A percentile compares a stretch with the other conserved stretches of the same genome.
Evolutionary conservation across 2,329 filamentous ascomycete species (phyloP).

Genomic region (Trichocomaceae sp.): DNA sequence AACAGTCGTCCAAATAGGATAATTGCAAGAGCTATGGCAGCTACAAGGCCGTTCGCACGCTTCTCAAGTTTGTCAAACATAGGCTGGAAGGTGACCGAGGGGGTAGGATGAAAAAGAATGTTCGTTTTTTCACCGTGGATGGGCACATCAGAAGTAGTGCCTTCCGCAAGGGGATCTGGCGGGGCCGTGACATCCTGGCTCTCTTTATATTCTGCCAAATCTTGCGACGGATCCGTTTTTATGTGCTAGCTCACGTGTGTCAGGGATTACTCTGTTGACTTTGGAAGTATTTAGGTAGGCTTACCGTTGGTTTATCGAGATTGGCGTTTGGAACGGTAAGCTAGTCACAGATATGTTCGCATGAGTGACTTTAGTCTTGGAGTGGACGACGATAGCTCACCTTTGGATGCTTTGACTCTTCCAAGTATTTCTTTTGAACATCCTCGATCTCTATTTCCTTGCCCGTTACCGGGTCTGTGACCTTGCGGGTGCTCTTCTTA

Average conservation of each 20-base stretch:
- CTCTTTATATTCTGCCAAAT: constrained; percentile 70
- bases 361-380: not conserved
- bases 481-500: constrained; percentile 48
- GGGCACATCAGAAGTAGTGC: constrained; percentile 85
- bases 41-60: constrained; percentile 63
- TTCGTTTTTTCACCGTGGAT: constrained; percentile 97
- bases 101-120: constrained; percentile 90
- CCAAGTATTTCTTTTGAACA: constrained; percentile 62
- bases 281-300: constrained; percentile 18
- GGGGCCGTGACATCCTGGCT: constrained; percentile 87
- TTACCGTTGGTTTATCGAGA: constrained; percentile 62
- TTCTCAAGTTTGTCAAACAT: constrained; percentile 74
- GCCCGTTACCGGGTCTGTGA: constrained; percentile 84
- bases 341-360: constrained; percentile 32
- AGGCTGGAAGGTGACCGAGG: constrained; percentile 80
- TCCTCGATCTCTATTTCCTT: constrained; percentile 81
- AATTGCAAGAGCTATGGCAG: constrained; percentile 65
- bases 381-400: constrained; percentile 36
- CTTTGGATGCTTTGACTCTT: constrained; percentile 64
- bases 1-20: constrained; percentile 72
- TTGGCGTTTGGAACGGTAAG: constrained; percentile 87
- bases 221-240: constrained; percentile 64
- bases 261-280: constrained; percentile 11
- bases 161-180: constrained; percentile 74
- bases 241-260: constrained; percentile 44